Percentiles rank a stretch among this genome's conserved stretches.
Evolutionary conservation across 495 filamentous ascomycete species (phyloP).

Genomic region (Aspergillus affinis): DNA sequence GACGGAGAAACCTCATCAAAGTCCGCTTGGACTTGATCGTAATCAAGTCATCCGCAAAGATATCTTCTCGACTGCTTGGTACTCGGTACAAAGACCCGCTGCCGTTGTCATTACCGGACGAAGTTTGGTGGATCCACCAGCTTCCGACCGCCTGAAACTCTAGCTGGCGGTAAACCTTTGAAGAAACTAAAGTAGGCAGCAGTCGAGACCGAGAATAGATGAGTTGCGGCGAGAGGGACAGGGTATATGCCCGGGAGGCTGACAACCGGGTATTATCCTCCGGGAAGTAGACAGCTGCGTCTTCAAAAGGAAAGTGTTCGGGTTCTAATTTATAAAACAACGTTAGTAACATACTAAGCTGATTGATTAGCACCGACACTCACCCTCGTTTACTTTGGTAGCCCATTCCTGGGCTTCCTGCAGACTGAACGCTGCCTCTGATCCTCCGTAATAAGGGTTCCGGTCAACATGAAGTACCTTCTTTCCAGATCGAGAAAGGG

Average conservation of each 20-base stretch:
- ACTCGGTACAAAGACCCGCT: slow-evolving; percentile 55
- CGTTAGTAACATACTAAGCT: slow-evolving; percentile 22
- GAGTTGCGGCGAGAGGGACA: slow-evolving; percentile 82
- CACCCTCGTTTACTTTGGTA: slow-evolving; percentile 48
- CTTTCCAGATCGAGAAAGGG: slow-evolving; percentile 87
- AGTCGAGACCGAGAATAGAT: slow-evolving; percentile 81
- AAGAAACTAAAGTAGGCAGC: slow-evolving; percentile 76
- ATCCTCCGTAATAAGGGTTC: slow-evolving; percentile 83
- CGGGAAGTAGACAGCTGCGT: slow-evolving; percentile 35
- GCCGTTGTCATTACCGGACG: background rate
- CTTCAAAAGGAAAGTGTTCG: slow-evolving; percentile 34
- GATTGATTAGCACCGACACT: slow-evolving; percentile 8
- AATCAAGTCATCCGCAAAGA: slow-evolving; percentile 72
- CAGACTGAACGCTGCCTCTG: slow-evolving; percentile 83
- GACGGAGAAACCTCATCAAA: slow-evolving; percentile 87
- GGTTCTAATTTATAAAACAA: slow-evolving; percentile 32
- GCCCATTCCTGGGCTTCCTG: slow-evolving; percentile 81
- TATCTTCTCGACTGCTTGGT: slow-evolving; percentile 82
- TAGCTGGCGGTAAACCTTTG: slow-evolving; percentile 81
- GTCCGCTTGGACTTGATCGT: slow-evolving; percentile 74
- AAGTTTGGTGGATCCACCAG: slow-evolving; percentile 71
- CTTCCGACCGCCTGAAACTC: slow-evolving; percentile 94
- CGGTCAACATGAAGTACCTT: slow-evolving; percentile 87
- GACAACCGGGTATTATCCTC: slow-evolving; percentile 43
- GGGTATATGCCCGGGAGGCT: slow-evolving; percentile 74